These are phyloP conservation scores for Lactarius hengduanensis DNA, from an alignment of 768 basidiomycete genomes.

Conservation along the genomic window DNA sequence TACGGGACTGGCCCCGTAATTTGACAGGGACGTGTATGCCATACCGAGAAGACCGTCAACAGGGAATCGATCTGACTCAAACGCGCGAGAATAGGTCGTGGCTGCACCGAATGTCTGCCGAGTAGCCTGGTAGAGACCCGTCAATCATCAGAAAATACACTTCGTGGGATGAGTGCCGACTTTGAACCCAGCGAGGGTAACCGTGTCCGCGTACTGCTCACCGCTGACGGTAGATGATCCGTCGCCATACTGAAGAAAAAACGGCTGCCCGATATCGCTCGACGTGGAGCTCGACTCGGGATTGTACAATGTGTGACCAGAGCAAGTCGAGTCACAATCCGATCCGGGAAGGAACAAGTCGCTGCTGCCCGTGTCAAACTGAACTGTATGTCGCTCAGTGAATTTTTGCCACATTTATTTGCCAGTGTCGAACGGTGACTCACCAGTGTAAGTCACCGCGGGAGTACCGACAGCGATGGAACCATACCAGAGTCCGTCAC, in stretches of 20 bases:
- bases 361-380: constrained; percentile 41
- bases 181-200: constrained; percentile 39
- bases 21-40: constrained; percentile 34
- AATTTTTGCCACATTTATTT: not conserved
- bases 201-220: constrained; percentile 43
- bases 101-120: constrained; percentile 49
- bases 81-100: constrained; percentile 37
- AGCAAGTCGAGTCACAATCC: constrained; percentile 35
- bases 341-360: constrained; percentile 39
- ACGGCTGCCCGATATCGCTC: constrained; percentile 30
- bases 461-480: constrained; percentile 28
- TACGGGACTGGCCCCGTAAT: constrained; percentile 29
- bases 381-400: constrained; percentile 28
- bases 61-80: constrained; percentile 33
- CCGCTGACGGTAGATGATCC: constrained; percentile 42
- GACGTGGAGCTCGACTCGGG: constrained; percentile 27
- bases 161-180: constrained; percentile 4
- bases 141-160: not conserved
- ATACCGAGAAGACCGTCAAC: constrained; percentile 47
- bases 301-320: constrained; percentile 15
- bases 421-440: not conserved
- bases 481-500: constrained; percentile 23
- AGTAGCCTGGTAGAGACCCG: constrained; percentile 33
- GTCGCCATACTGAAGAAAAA: constrained; percentile 41
- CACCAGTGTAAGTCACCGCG: constrained; percentile 18